phyloP scores from a whole-genome alignment of 139 green algal species.

The Chlorella sp. region DNA sequence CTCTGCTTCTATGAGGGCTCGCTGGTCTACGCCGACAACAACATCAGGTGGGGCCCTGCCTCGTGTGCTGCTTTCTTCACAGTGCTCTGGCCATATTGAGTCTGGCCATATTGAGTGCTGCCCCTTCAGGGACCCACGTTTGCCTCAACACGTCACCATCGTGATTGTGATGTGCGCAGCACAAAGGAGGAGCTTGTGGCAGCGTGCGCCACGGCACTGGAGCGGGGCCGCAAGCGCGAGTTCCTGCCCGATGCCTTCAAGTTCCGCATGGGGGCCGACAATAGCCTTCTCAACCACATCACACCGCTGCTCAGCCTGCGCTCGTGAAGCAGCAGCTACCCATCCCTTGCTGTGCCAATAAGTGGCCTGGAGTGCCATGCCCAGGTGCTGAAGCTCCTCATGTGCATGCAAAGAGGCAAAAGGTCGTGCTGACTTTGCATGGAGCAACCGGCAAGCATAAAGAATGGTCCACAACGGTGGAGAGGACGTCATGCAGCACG shows the following conservation, averaged over 20 bases:
- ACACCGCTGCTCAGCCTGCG: background rate
- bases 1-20: constrained; percentile 37
- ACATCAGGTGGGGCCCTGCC: constrained; percentile 6
- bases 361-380: too few relatives aligned
- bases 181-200: constrained; percentile 9
- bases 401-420: too few relatives aligned
- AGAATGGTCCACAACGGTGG: too few relatives aligned
- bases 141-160: background rate
- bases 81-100: background rate
- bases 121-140: background rate
- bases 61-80: too few relatives aligned
- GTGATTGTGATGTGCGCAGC: background rate
- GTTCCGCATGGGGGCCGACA: constrained; percentile 21
- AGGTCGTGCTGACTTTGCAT: too few relatives aligned
- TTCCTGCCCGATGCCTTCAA: constrained; percentile 28
- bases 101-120: background rate
- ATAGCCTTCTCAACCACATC: constrained; percentile 36
- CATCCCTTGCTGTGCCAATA: too few relatives aligned
- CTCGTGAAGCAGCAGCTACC: too few relatives aligned
- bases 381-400: too few relatives aligned
- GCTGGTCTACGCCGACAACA: constrained; percentile 35
- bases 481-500: too few relatives aligned
- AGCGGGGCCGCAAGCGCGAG: constrained; percentile 15
- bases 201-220: constrained; percentile 17
- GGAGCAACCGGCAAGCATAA: too few relatives aligned